Evolutionary conservation across 1,284 basidiomycete species (phyloP).

Genomic region (Stygiomarasmius scandens): DNA sequence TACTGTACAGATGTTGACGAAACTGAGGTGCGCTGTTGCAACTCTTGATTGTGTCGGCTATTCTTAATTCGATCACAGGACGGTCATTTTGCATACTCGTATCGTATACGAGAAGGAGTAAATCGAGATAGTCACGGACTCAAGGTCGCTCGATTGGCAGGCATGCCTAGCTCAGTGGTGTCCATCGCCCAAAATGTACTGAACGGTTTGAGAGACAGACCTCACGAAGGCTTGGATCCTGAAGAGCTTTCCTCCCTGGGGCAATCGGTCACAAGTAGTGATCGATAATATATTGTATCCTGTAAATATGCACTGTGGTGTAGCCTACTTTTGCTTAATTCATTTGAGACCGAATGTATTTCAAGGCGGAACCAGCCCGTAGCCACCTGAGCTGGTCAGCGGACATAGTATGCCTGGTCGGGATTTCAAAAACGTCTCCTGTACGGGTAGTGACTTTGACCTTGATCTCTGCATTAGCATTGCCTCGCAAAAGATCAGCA

Average conservation of each 20-base stretch:
- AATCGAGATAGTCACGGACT: constrained; percentile 93
- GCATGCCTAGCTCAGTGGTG: constrained; percentile 74
- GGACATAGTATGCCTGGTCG: constrained; percentile 87
- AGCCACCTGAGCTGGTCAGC: constrained; percentile 89
- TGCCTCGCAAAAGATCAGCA: constrained; percentile 57
- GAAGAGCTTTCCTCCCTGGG: constrained; percentile 32
- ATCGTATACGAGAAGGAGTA: constrained; percentile 80
- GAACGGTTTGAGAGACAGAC: constrained; percentile 26
- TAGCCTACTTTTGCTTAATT: constrained; percentile 11
- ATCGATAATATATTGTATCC: constrained; percentile 10
- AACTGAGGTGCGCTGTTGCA: constrained; percentile 64
- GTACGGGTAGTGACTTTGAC: constrained; percentile 72
- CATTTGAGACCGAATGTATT: constrained; percentile 72
- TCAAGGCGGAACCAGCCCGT: constrained; percentile 84
- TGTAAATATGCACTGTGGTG: constrained; percentile 3
- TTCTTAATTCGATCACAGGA: constrained; percentile 45
- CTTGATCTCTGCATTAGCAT: constrained; percentile 51
- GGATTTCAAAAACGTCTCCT: constrained; percentile 71
- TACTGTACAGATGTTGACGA: constrained; percentile 90
- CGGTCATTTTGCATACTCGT: constrained; percentile 81
- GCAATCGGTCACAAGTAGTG: constrained; percentile 17
- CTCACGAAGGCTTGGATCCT: constrained; percentile 13
- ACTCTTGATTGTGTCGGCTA: constrained; percentile 4
- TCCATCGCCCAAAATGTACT: constrained; percentile 59
- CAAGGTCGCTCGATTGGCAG: constrained; percentile 87